Conservation (phyloP, 164 flowering plant genomes). For the Liquidambar formosana region DNA sequence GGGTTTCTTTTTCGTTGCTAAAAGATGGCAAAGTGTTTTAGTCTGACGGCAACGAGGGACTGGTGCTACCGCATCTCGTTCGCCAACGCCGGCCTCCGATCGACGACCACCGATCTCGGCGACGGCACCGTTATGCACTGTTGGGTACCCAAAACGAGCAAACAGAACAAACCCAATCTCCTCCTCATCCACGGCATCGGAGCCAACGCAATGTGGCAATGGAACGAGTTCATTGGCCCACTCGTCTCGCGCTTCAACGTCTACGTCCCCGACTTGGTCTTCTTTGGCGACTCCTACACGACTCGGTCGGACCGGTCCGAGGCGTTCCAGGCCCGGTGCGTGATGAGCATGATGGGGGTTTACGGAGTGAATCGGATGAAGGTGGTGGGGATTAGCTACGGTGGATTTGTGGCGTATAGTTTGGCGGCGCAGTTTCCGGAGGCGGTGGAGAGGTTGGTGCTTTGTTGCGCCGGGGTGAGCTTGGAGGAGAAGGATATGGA, state of each 20-base stretch:
- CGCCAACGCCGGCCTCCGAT: constrained; percentile 36
- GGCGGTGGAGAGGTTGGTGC: constrained; percentile 47
- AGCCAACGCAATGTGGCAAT: constrained; percentile 71
- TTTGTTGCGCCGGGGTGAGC: constrained; percentile 43
- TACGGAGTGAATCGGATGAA: too few species aligned
- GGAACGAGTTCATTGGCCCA: constrained; percentile 27
- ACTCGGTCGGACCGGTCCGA: constrained; percentile 39
- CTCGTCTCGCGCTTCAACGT: constrained; percentile 41
- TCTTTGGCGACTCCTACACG: constrained; percentile 61
- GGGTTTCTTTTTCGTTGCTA: neutral
- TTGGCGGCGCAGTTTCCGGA: too few species aligned
- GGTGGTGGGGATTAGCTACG: too few species aligned
- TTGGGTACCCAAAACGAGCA: constrained; percentile 43
- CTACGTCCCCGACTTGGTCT: constrained; percentile 57
- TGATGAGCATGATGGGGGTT: too few species aligned
- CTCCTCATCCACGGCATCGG: constrained; percentile 57
- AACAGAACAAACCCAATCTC: constrained; percentile 29
- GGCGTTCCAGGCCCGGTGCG: too few species aligned
- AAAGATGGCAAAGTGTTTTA: constrained; percentile 36
- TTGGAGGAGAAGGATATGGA: constrained; percentile 43
- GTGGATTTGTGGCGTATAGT: too few species aligned
- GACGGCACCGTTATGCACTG: constrained; percentile 57
- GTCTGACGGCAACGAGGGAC: constrained; percentile 40
- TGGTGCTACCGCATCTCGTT: constrained; percentile 34
- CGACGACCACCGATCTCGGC: constrained; percentile 48